Conservation (phyloP, 2,329 filamentous ascomycete genomes). For the Emmonsiellopsis sp. region DNA sequence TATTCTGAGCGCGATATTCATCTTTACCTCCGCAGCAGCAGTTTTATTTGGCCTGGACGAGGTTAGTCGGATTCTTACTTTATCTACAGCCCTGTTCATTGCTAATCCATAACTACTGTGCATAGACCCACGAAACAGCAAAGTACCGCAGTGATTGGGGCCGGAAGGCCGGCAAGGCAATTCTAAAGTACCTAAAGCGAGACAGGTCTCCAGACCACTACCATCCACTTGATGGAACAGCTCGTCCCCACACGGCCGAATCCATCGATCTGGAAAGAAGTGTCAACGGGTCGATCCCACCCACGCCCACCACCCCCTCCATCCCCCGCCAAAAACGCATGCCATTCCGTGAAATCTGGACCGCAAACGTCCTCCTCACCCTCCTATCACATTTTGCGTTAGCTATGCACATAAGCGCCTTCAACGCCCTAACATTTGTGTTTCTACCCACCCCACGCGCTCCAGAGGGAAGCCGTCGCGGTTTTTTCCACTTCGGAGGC, state of each 20-base stretch:
- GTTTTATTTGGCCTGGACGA: conserved; percentile 60
- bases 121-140: conserved; percentile 28
- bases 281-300: conserved; percentile 16
- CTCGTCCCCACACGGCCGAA: conserved; percentile 16
- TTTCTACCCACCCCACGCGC: conserved; percentile 65
- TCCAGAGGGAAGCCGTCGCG: conserved; percentile 29
- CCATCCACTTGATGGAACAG: conserved; percentile 21
- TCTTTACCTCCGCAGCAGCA: conserved; percentile 44
- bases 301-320: conserved; percentile 18
- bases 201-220: conserved; percentile 22
- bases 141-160: conserved; percentile 33
- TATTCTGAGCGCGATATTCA: conserved; percentile 53
- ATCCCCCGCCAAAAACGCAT: conserved; percentile 28
- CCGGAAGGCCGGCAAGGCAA: conserved; percentile 25
- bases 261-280: conserved; percentile 25
- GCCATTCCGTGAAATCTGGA: conserved; percentile 43
- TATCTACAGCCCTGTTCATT: neutral
- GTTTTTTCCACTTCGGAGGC: conserved; percentile 53
- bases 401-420: conserved; percentile 65
- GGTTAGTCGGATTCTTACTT: conserved; percentile 23
- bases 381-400: conserved; percentile 58
- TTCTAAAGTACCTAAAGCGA: conserved; percentile 21
- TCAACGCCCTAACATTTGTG: conserved; percentile 66
- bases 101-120: neutral
- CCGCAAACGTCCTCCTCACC: conserved; percentile 45